Evolutionary conservation across 768 basidiomycete species (phyloP).

Genomic region (Tricholoma bakamatsutake): DNA sequence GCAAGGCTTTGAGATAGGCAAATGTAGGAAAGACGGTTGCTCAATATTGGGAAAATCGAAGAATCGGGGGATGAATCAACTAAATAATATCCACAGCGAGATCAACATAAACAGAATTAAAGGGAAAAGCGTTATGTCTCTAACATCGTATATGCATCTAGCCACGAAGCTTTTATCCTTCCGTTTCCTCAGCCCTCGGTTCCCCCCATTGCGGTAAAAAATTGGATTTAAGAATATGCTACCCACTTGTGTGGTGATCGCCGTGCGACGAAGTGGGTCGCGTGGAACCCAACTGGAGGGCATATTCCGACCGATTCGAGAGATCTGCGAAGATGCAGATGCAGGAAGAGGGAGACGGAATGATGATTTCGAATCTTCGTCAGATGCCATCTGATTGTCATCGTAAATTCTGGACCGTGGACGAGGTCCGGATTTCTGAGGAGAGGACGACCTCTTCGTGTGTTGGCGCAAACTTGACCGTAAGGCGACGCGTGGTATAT

Average conservation of each 20-base stretch:
- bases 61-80: conserved; percentile 1
- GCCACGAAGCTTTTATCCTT: conserved; percentile 16
- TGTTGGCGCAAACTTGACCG: conserved; percentile 1
- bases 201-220: conserved; percentile 1
- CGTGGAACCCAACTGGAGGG: conserved; percentile 4
- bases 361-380: not conserved
- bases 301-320: not conserved
- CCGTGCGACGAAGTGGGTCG: conserved; percentile 2
- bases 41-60: not conserved
- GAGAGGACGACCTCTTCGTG: conserved; percentile 8
- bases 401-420: not conserved
- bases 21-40: not conserved
- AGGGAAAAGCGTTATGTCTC: conserved; percentile 39
- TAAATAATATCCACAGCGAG: conserved; percentile 28
- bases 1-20: not conserved
- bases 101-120: conserved; percentile 33
- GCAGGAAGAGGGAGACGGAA: conserved; percentile 15
- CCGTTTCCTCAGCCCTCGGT: not conserved
- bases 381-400: not conserved
- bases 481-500: conserved; percentile 12
- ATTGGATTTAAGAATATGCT: conserved; percentile 3
- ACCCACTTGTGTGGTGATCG: not conserved
- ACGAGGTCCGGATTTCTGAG: not conserved
- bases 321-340: conserved; percentile 3
- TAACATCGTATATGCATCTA: conserved; percentile 32